Evolutionary conservation across 2,329 filamentous ascomycete genomes (phyloP), one percentile per base, ranked within the genome.

Genomic region (Colletotrichum somersetense): DNA sequence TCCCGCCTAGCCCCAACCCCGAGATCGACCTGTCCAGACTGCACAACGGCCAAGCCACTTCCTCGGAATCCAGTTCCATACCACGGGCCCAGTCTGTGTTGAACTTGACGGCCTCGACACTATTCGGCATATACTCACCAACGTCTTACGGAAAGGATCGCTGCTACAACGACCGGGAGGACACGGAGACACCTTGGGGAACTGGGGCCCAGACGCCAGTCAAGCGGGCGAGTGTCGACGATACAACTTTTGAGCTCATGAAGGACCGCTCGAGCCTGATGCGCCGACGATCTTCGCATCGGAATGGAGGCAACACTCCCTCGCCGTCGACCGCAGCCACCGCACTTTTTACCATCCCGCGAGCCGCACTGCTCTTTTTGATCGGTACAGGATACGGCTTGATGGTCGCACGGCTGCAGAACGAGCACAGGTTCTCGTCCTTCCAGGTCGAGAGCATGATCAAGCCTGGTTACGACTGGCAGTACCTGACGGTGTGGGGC

Each of bases 91-190:
- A 92, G 75, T 97, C 94, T 12, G 89, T 94, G 69, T 85, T 95
- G 78, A 97, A 98, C 79, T 87, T 99, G 72, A 97, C 94, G 5
- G 92, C 93, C 12, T 95, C 94, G 2, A 97, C 96, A 0, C 88
- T 99, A 6, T 93, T 92, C 76, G 96, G 96, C 66, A 99, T 99
- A 77, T 99, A 97, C 85, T 91, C 91, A 14, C 91, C 90, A 8
- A 89, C 89, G 0, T 87, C 88, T 42, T 88, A 88, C 70, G 85
- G 88, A 56, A 81, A 82, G 74, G 82, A 87, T 75, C 81, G 85
- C 77, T 78, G 79, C 70, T 80, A 80, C 65, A 78, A 77, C 20
- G 79, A 82, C 55, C 75, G 78, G 71, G 89, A 90, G 75, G 90
- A 91, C 73, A 81, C 86, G 3, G 85, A 87, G 67, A 95, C 92